Conservation (phyloP, 176 grass and related monocot genomes). For the Metroxylon sagu region DNA sequence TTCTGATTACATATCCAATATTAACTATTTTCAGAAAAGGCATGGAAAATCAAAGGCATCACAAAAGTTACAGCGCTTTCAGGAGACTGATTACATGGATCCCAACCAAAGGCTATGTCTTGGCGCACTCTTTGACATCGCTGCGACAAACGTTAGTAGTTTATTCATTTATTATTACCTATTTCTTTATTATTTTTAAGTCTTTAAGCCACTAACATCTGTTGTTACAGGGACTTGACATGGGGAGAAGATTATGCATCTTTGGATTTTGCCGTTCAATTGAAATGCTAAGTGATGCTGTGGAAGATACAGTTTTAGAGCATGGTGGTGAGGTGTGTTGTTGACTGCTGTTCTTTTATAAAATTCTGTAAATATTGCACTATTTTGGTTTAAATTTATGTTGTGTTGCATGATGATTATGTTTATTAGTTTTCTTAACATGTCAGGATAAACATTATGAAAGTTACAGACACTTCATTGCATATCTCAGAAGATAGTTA, state of each 20-base stretch:
- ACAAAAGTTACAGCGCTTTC: slow-evolving; percentile 39
- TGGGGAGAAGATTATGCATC: slow-evolving; percentile 88
- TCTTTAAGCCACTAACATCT: slow-evolving; percentile 7
- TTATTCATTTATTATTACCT: slow-evolving; percentile 4
- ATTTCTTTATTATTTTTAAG: slow-evolving; percentile 6
- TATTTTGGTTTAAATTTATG: too few species aligned
- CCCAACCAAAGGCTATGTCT: slow-evolving; percentile 84
- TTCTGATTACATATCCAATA: slow-evolving; percentile 7
- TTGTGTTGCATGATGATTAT: too few species aligned
- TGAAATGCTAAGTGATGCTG: slow-evolving; percentile 95
- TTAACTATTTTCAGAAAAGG: slow-evolving; percentile 44
- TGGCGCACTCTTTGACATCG: slow-evolving; percentile 93
- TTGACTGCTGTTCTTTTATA: not conserved
- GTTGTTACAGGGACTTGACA: slow-evolving; percentile 64
- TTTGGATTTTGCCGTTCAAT: slow-evolving; percentile 93
- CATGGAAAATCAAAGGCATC: slow-evolving; percentile 41
- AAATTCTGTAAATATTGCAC: not conserved
- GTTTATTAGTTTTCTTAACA: too few species aligned
- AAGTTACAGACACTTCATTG: too few species aligned
- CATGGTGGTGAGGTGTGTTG: slow-evolving; percentile 79
- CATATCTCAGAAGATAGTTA: too few species aligned
- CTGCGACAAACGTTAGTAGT: slow-evolving; percentile 76
- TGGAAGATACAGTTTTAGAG: slow-evolving; percentile 89
- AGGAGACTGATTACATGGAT: slow-evolving; percentile 94
- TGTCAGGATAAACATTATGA: too few species aligned